Percentiles rank a stretch among this genome's conserved stretches.
Evolutionary conservation across 1,284 basidiomycete species (phyloP).

Genomic region (Marasmius fiardii): DNA sequence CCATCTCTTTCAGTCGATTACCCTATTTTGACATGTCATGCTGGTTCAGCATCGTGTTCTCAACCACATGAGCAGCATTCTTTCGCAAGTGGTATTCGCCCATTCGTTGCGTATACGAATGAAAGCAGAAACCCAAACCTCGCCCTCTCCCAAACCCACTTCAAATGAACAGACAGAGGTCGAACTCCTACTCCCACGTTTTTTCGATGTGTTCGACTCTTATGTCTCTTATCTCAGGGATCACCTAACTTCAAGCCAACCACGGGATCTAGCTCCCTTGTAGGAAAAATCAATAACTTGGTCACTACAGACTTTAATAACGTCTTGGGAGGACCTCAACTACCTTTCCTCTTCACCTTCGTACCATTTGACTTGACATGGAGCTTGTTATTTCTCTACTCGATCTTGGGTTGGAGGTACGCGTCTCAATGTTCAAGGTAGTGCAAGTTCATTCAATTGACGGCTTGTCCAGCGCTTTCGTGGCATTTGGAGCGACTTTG

Average conservation of each 20-base stretch:
- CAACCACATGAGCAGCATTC: not conserved
- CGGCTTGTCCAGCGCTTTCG: slow-evolving; percentile 35
- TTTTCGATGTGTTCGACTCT: not conserved
- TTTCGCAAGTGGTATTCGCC: slow-evolving; percentile 55
- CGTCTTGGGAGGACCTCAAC: slow-evolving; percentile 36
- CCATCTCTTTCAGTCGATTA: not conserved
- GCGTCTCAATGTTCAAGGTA: no score
- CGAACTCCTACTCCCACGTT: not conserved
- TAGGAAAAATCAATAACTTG: slow-evolving; percentile 57
- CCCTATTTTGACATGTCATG: slow-evolving; percentile 19
- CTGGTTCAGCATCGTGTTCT: not conserved
- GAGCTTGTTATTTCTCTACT: slow-evolving; percentile 34
- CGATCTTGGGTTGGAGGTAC: slow-evolving; percentile 36
- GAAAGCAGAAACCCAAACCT: slow-evolving; percentile 34
- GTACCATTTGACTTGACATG: slow-evolving; percentile 17
- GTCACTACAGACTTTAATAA: slow-evolving; percentile 41
- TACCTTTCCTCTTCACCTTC: slow-evolving; percentile 26
- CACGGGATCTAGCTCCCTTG: slow-evolving; percentile 29
- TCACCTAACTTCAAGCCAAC: not conserved
- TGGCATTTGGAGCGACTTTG: slow-evolving; percentile 50
- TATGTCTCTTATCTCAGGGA: not conserved
- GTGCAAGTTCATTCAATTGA: not conserved
- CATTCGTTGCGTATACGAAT: slow-evolving; percentile 58
- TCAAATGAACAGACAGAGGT: not conserved
- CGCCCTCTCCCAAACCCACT: no score